Base-by-base conservation (phyloP, 352 stramenopile species). In the Phytophthora citrophthora region DNA sequence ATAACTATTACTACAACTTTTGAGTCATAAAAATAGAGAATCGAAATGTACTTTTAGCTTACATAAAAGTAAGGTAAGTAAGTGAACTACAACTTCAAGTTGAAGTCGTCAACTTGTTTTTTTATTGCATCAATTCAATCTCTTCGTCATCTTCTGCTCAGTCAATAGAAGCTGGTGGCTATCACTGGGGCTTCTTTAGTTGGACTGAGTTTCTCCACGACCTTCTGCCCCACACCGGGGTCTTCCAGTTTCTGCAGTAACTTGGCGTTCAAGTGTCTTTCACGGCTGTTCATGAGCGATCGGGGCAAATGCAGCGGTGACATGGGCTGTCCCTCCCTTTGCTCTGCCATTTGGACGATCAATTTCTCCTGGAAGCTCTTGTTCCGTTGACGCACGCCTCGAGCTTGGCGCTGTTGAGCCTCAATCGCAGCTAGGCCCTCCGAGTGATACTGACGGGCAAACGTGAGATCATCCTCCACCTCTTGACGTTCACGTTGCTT, bases 191-290 rank as follows among this genome's bases (percentile, higher is more conserved):
- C 61, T 50, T 81, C 69, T 27, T 84, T 86, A 38, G 65, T 68
- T 8, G 82, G 82, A 44, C 79, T 91, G 39, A 91, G 71, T 49
- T 89, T 88, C 57, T 80, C 52, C 44, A 89, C 56, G 24, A 91
- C 82, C 51, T 89, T 86, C 24, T 80, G 64, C 7, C 74, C 69
- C 40, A 91, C 51, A 9, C 83, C 73, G 2, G 61, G 60, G 41
- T 89, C 74, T 39, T 91, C 77, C 1, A 91, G 72, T 54, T 91
- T 91, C 57, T 88, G 69, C n/a, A 91, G 54, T 12, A 88, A 59
- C 59, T 87, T 83, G 20, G 79, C 76, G 54, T 91, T 91, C 39
- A 91, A 69, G 26, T 77, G 40, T 36, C 74, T 81, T 59, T 91
- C 82, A 6, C 78, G 73, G 51, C 70, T 80, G 60, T 91, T 87